Conservation (phyloP, 129 eudicot species). For the Gnaphalium uliginosum region DNA sequence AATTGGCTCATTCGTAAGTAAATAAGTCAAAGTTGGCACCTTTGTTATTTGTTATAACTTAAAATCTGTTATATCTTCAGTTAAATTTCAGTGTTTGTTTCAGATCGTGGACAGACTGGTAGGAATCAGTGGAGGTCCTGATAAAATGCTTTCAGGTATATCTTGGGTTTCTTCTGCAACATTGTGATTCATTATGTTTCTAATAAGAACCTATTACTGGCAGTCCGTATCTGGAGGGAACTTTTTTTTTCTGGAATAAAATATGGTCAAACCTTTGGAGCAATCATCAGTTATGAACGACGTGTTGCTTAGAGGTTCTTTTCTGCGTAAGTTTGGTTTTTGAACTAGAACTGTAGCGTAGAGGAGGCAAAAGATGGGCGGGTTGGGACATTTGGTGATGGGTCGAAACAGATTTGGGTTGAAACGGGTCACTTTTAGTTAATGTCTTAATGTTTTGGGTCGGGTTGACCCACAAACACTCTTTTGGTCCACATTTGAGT, state of each 20-base stretch:
- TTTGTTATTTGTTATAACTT: background rate
- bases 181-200: background rate
- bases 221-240: slow-evolving; percentile 96
- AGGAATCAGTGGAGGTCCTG: slow-evolving; percentile 49
- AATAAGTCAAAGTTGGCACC: background rate
- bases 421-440: background rate
- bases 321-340: slow-evolving; percentile 77
- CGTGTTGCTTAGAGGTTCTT: slow-evolving; percentile 65
- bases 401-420: background rate
- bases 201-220: slow-evolving; percentile 3
- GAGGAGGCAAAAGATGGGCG: background rate
- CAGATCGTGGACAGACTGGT: slow-evolving; percentile 69
- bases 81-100: slow-evolving; percentile 6
- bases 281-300: slow-evolving; percentile 44
- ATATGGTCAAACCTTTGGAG: slow-evolving; percentile 48
- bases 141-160: slow-evolving; percentile 90
- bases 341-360: background rate
- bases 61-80: background rate
- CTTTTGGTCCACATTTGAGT: background rate
- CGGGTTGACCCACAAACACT: background rate
- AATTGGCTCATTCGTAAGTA: background rate
- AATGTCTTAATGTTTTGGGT: background rate
- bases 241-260: slow-evolving; percentile 73
- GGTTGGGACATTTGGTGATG: background rate
- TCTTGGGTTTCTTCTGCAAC: background rate